phyloP scores from a whole-genome alignment of 805 yeast species.

The Ogataea nonfermentans region DNA sequence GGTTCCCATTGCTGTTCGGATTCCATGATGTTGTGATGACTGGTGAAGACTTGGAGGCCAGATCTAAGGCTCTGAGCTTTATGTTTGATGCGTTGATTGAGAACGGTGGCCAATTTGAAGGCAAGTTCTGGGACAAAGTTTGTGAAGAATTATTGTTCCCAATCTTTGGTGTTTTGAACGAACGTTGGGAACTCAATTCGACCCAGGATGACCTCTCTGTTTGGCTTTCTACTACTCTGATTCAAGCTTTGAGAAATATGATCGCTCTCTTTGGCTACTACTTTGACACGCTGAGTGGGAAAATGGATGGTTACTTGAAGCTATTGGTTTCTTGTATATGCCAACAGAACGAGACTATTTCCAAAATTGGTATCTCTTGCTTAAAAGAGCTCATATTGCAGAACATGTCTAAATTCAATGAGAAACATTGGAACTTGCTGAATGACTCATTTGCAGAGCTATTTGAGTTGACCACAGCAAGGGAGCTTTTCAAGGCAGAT shows the following conservation, averaged over 20 bases:
- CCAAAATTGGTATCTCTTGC: constrained; percentile 91
- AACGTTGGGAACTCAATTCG: constrained; percentile 69
- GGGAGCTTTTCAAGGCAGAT: constrained; percentile 69
- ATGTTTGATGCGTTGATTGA: constrained; percentile 79
- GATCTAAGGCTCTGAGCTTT: constrained; percentile 81
- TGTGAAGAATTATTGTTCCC: constrained; percentile 84
- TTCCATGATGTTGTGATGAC: constrained; percentile 89
- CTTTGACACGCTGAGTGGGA: constrained; percentile 69
- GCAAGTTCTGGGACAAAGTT: constrained; percentile 77
- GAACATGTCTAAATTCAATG: constrained; percentile 62
- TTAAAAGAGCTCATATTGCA: constrained; percentile 75
- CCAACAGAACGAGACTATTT: constrained; percentile 95
- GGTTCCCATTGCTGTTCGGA: constrained; percentile 86
- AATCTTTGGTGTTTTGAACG: constrained; percentile 75
- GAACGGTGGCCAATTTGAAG: constrained; percentile 74
- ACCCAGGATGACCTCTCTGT: constrained; percentile 86
- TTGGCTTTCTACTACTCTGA: constrained; percentile 94
- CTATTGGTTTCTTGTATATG: constrained; percentile 85
- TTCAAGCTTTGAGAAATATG: constrained; percentile 90
- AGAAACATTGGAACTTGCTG: constrained; percentile 72
- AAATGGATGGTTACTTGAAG: constrained; percentile 76
- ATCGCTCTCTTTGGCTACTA: constrained; percentile 79
- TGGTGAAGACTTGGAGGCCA: constrained; percentile 90
- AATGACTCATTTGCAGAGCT: constrained; percentile 63
- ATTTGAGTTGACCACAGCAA: constrained; percentile 82